phyloP scores from a whole-genome alignment of 768 basidiomycete species.

The Phanerochaete sordida region DNA sequence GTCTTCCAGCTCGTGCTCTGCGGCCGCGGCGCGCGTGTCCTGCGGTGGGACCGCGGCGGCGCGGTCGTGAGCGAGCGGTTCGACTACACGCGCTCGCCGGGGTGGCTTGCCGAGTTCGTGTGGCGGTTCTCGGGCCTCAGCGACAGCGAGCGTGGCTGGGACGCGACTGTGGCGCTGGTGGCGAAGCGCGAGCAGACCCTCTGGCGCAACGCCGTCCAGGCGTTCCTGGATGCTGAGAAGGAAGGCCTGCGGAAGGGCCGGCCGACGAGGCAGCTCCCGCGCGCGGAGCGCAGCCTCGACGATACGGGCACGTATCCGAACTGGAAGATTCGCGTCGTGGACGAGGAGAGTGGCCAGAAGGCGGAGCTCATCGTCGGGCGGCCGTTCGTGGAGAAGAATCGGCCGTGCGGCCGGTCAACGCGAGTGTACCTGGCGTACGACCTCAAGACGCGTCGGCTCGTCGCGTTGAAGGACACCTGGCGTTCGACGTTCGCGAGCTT shows the following conservation, averaged over 20 bases:
- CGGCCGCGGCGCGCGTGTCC: neutral
- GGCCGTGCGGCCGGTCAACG: neutral
- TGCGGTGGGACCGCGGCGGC: constrained; percentile 1
- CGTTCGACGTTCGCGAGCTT: neutral
- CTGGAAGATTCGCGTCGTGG: neutral
- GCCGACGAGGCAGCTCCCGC: neutral
- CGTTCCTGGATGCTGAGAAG: neutral
- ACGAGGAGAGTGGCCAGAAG: neutral
- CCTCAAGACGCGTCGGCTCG: neutral
- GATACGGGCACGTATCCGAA: neutral
- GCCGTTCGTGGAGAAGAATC: neutral
- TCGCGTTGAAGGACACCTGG: constrained; percentile 8
- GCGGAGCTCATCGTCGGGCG: neutral
- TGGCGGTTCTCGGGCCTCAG: neutral
- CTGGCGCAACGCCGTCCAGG: neutral
- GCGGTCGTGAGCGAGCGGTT: neutral
- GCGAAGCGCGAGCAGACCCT: neutral
- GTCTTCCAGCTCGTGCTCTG: neutral
- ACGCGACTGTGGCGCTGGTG: neutral
- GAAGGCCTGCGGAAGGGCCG: neutral
- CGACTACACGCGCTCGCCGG: neutral
- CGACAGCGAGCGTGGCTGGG: neutral
- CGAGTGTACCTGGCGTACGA: constrained; percentile 1
- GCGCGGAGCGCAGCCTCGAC: neutral
- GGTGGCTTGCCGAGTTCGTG: constrained; percentile 1